A percentile compares a stretch with the other conserved stretches of the same genome.
Conservation (phyloP, 805 yeast genomes). For the Starmerella lactis-condensi region DNA sequence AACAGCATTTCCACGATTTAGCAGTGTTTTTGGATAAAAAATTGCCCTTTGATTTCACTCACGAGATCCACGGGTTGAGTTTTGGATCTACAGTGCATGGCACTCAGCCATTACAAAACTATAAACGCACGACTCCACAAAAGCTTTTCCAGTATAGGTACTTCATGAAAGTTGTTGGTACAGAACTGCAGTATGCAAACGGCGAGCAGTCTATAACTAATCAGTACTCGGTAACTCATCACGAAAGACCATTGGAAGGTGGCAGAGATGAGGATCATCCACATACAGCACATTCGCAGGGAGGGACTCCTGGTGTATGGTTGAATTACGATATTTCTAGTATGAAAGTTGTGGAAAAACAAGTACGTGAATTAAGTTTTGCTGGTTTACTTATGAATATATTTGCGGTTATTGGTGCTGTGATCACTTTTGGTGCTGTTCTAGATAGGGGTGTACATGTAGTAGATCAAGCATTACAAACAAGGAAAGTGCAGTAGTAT, state of each 20-base stretch:
- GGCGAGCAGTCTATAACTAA: conserved; percentile 49
- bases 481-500: conserved; percentile 15
- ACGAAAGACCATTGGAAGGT: conserved; percentile 67
- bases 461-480: conserved; percentile 45
- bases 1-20: conserved; percentile 63
- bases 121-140: conserved; percentile 24
- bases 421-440: conserved; percentile 77
- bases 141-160: conserved; percentile 56
- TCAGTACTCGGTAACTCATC: conserved; percentile 76
- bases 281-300: conserved; percentile 47
- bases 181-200: conserved; percentile 56
- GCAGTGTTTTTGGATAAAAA: conserved; percentile 44
- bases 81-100: conserved; percentile 50
- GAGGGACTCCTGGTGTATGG: conserved; percentile 83
- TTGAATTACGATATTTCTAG: conserved; percentile 85
- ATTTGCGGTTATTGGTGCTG: conserved; percentile 82
- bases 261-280: conserved; percentile 88
- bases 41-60: conserved; percentile 54
- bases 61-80: conserved; percentile 57
- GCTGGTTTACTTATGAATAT: conserved; percentile 26
- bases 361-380: conserved; percentile 28
- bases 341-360: conserved; percentile 70
- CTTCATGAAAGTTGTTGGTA: conserved; percentile 75
- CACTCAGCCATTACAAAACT: conserved; percentile 29
- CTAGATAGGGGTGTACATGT: conserved; percentile 77